Evolutionary conservation across 257 asterid species (phyloP).

Genomic region (Fraxinus anomala): DNA sequence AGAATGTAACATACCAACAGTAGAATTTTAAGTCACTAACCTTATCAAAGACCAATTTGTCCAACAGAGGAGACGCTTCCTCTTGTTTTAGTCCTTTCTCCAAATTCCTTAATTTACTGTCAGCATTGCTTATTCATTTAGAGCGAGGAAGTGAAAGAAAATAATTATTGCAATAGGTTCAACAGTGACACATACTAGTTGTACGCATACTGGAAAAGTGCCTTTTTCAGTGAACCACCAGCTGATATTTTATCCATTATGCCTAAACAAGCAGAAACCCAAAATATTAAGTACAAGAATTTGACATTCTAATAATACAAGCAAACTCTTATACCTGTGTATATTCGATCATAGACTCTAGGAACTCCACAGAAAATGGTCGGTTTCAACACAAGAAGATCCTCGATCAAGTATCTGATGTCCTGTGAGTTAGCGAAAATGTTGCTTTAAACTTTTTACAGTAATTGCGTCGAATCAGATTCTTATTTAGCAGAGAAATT

Average conservation of each 20-base stretch:
- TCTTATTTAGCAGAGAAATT: neutral
- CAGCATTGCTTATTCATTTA: neutral
- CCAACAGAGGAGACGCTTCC: constrained; percentile 84
- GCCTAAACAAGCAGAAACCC: constrained; percentile 39
- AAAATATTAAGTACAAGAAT: constrained; percentile 4
- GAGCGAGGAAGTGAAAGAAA: neutral
- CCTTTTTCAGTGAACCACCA: constrained; percentile 74
- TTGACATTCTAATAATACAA: neutral
- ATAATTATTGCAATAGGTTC: neutral
- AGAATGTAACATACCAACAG: neutral
- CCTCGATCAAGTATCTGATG: constrained; percentile 77
- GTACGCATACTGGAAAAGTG: constrained; percentile 72
- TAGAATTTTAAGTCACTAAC: constrained; percentile 30
- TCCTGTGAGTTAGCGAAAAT: constrained; percentile 55
- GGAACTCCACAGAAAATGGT: constrained; percentile 94
- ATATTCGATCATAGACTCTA: constrained; percentile 79
- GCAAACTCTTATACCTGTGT: constrained; percentile 53
- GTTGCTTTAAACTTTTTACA: neutral
- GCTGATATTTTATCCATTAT: constrained; percentile 74
- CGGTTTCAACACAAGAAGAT: constrained; percentile 79
- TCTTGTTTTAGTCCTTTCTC: constrained; percentile 78
- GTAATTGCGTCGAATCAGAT: neutral
- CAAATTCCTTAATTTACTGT: constrained; percentile 82
- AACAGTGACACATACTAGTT: constrained; percentile 55
- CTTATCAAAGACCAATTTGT: constrained; percentile 84